Conservation (phyloP, 441 rosid species). For the Euphorbia schlechtendalii region DNA sequence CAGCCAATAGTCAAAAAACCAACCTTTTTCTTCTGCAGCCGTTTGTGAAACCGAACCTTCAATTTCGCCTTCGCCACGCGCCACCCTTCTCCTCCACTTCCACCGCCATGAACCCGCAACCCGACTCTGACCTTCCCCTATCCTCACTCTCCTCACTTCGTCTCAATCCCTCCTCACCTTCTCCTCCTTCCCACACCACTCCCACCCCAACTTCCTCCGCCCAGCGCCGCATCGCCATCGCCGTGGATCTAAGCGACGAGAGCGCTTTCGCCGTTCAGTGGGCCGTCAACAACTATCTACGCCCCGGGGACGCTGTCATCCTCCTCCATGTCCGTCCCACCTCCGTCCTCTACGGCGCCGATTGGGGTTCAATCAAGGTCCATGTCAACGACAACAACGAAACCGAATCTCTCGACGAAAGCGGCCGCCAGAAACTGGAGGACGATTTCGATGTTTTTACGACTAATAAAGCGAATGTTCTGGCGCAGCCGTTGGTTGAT, state of each 20-base stretch:
- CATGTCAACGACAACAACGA: neutral
- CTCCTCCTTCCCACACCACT: constrained; percentile 45
- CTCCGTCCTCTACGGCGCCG: constrained; percentile 82
- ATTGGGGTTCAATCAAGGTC: constrained; percentile 76
- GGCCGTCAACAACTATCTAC: constrained; percentile 74
- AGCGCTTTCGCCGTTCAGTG: constrained; percentile 75
- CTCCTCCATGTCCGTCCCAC: constrained; percentile 88
- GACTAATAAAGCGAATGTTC: constrained; percentile 56
- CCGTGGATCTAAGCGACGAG: constrained; percentile 79
- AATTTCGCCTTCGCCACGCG: no score
- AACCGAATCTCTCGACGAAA: constrained; percentile 8
- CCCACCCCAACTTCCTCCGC: constrained; percentile 70
- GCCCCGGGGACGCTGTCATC: constrained; percentile 82
- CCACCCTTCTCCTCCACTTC: no score
- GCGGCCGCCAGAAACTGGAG: constrained; percentile 48
- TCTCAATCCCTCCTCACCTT: constrained; percentile 60
- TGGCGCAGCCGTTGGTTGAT: constrained; percentile 59
- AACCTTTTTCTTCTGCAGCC: no score
- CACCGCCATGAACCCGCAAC: no score
- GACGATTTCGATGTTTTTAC: constrained; percentile 78
- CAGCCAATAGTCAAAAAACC: no score
- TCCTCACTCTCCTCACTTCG: no score
- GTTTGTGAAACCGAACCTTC: no score
- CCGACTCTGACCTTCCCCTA: no score
- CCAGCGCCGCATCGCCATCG: constrained; percentile 79